These are phyloP conservation scores for Saccharomyces pastorianus DNA, from an alignment of 1,139 yeast genomes.

Conservation along the genomic window DNA sequence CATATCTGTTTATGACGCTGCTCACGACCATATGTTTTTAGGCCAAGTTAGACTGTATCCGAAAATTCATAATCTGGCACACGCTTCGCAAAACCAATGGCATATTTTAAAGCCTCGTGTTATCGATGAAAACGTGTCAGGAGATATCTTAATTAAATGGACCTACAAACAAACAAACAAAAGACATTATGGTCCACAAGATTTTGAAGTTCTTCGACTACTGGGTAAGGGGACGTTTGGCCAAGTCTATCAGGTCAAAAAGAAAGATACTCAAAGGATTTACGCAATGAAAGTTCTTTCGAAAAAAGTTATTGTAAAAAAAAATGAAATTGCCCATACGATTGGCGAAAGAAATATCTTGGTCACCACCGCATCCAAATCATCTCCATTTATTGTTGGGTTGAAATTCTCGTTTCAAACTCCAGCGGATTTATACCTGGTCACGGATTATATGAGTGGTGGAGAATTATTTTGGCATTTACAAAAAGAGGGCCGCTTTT, in stretches of 20 bases:
- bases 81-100: slow-evolving; percentile 50
- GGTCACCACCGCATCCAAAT: slow-evolving; percentile 80
- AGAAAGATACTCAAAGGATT: slow-evolving; percentile 77
- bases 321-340: slow-evolving; percentile 95
- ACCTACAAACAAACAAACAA: slow-evolving; percentile 63
- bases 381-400: slow-evolving; percentile 87
- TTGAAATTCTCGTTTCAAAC: slow-evolving; percentile 94
- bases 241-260: slow-evolving; percentile 90
- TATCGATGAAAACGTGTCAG: slow-evolving; percentile 67
- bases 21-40: slow-evolving; percentile 69
- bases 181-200: slow-evolving; percentile 83
- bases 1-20: slow-evolving; percentile 79
- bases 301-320: slow-evolving; percentile 88
- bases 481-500: slow-evolving; percentile 89
- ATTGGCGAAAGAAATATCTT: slow-evolving; percentile 92
- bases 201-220: slow-evolving; percentile 81
- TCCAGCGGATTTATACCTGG: slow-evolving; percentile 80
- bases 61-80: slow-evolving; percentile 34
- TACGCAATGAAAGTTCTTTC: slow-evolving; percentile 96
- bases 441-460: slow-evolving; percentile 96
- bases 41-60: slow-evolving; percentile 79
- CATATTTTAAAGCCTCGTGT: slow-evolving; percentile 63
- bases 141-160: slow-evolving; percentile 68
- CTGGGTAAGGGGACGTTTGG: slow-evolving; percentile 97
- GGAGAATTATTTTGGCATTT: slow-evolving; percentile 97